Conservation (phyloP, 352 stramenopile genomes). For the Phytopythium chamaehyphon region DNA sequence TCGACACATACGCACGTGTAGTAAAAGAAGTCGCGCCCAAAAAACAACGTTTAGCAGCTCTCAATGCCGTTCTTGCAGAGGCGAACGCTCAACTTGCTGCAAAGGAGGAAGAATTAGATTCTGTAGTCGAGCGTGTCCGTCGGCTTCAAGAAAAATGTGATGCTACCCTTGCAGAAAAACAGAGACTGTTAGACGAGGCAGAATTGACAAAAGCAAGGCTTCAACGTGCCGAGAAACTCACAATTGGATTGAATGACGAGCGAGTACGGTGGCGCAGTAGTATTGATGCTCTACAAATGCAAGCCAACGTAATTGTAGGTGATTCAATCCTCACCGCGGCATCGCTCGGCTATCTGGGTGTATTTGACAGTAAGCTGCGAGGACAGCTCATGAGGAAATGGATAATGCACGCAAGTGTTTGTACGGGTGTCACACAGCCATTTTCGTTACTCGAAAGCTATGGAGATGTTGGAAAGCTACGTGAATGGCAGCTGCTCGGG, state of each 20-base stretch:
- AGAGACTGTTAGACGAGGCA: conserved; percentile 57
- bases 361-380: conserved; percentile 55
- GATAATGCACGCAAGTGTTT: conserved; percentile 5
- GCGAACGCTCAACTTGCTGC: conserved; percentile 64
- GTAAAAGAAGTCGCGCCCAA: conserved; percentile 79
- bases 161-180: conserved; percentile 54
- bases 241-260: conserved; percentile 60
- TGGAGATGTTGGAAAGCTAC: conserved; percentile 79
- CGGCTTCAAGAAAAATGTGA: conserved; percentile 64
- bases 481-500: conserved; percentile 84
- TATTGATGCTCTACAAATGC: conserved; percentile 48
- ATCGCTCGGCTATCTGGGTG: conserved; percentile 54
- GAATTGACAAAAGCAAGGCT: conserved; percentile 54
- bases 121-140: conserved; percentile 48
- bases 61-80: conserved; percentile 66
- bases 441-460: conserved; percentile 69
- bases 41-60: conserved; percentile 56
- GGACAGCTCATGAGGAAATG: conserved; percentile 28
- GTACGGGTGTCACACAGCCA: conserved; percentile 25
- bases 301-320: conserved; percentile 43
- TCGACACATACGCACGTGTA: conserved; percentile 76
- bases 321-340: conserved; percentile 65
- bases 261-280: conserved; percentile 61
- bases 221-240: conserved; percentile 59
- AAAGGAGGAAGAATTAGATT: conserved; percentile 65